Percentiles rank a stretch among this genome's conserved stretches.
phyloP scores from a whole-genome alignment of 2,329 filamentous ascomycete species.

The Zymoseptoria pseudotritici region DNA sequence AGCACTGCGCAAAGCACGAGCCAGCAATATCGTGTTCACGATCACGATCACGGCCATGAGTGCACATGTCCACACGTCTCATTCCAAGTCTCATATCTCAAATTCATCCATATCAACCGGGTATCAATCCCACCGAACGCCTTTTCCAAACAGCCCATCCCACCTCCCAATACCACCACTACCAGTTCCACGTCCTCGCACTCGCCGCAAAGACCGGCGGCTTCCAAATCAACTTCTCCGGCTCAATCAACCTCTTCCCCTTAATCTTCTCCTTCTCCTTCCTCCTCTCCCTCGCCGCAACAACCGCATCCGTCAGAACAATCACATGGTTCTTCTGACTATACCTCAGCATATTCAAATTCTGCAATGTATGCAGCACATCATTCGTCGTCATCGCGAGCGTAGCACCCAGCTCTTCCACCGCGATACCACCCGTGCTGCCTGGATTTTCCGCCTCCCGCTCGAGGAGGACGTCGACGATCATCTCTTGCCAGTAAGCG shows the following conservation, averaged over 20 bases:
- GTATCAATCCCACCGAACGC: background rate
- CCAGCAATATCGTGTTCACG: background rate
- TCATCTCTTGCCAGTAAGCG: conserved; percentile 95
- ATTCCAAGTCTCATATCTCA: no score
- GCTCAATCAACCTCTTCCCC: conserved; percentile 69
- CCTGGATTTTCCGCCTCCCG: conserved; percentile 47
- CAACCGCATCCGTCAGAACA: conserved; percentile 75
- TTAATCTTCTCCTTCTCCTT: conserved; percentile 67
- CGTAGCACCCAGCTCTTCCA: conserved; percentile 71
- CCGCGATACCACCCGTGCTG: conserved; percentile 55
- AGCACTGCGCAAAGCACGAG: background rate
- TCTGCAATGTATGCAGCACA: conserved; percentile 89
- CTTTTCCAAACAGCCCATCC: background rate
- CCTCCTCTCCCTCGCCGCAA: conserved; percentile 61
- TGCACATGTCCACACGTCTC: background rate
- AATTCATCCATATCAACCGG: background rate
- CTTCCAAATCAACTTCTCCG: conserved; percentile 82
- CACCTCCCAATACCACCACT: conserved; percentile 6
- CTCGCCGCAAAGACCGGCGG: conserved; percentile 89
- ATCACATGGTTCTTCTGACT: conserved; percentile 96
- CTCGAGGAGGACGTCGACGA: conserved; percentile 77
- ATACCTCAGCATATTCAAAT: conserved; percentile 90
- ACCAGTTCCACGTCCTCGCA: conserved; percentile 94
- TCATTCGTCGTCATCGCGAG: conserved; percentile 97
- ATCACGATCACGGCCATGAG: background rate